Conservation (phyloP, 176 grass and related monocot species). For the Triticum monococcum region DNA sequence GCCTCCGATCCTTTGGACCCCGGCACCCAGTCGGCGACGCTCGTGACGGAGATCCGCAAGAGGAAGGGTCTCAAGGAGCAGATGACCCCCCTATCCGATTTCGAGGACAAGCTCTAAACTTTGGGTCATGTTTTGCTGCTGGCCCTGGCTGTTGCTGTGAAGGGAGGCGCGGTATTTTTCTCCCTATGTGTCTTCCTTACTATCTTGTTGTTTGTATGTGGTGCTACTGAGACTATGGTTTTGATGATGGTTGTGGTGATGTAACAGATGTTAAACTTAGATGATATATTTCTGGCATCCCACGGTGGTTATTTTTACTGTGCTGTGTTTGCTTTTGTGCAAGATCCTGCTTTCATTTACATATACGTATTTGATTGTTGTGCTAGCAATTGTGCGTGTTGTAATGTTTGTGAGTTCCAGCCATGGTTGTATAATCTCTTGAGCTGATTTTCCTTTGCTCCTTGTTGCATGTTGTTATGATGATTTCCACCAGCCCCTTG, state of each 20-base stretch:
- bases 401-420: not conserved
- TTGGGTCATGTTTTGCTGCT: not conserved
- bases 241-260: not conserved
- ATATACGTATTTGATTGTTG: not conserved
- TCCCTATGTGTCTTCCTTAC: not conserved
- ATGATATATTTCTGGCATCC: not conserved
- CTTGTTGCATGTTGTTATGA: too few relatives aligned
- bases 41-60: constrained; percentile 57
- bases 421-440: not conserved
- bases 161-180: not conserved
- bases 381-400: not conserved
- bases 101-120: constrained; percentile 65
- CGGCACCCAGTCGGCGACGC: constrained; percentile 23
- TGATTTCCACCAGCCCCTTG: too few relatives aligned
- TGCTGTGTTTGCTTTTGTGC: not conserved
- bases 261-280: constrained; percentile 13
- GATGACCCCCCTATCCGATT: constrained; percentile 73
- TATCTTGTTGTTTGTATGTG: not conserved
- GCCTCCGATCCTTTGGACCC: constrained; percentile 56
- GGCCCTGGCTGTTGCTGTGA: not conserved
- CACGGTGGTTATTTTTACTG: not conserved
- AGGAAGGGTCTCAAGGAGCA: constrained; percentile 77
- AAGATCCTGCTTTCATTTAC: not conserved
- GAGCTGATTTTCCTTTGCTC: too few relatives aligned
- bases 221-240: not conserved